Base-by-base conservation (phyloP, 2,329 filamentous ascomycete species). In the Alternaria burnsii region DNA sequence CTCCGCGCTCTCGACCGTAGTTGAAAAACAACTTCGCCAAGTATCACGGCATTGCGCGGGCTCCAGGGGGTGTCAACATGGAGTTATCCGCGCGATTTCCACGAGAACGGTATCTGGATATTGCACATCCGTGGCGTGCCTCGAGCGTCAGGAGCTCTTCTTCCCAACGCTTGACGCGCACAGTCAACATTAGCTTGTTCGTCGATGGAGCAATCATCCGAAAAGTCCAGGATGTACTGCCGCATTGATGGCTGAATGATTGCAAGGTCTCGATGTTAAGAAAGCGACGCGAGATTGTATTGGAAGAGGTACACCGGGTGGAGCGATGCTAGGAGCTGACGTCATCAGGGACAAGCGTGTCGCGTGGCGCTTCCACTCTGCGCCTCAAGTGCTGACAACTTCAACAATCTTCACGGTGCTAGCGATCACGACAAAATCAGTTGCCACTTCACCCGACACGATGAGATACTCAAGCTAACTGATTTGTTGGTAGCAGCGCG, bases 161-260 rank as follows among this genome's bases (percentile, higher is more conserved):
- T 11, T 11, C 28, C 4, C 11, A 30, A 30, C 28, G 28, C 28
- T 30, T 30, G 28, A 10, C 28, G 28, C 28, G 28, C 28, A 30
- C 28, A 10, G 1, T 11, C 28, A 30, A 11, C 11, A 30, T 30
- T 11, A 11, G 28, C 28, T 5, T 30, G 11, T 30, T 11, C 10
- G 11, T 30, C 11, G 0, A 30, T 12, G 28, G 7, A 30, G 28
- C 11, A 11, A 30, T 30, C 0, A 30, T 11, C 0, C 10, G 11
- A 11, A 30, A 30, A 0, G 10, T 11, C 3, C 0, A 11, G 28
- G 11, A 8, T 30, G 0, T 0, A 30, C 2, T 30, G 11, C 11
- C 12, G 11, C 1, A 30, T 0, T 30, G 11, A 30, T 7, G 28
- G 11, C 11, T 11, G 28, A 30, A 11, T 30, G 28, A 30, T 0